phyloP scores from a whole-genome alignment of 2,329 filamentous ascomycete genomes.

The Aspergillus bombycis region DNA sequence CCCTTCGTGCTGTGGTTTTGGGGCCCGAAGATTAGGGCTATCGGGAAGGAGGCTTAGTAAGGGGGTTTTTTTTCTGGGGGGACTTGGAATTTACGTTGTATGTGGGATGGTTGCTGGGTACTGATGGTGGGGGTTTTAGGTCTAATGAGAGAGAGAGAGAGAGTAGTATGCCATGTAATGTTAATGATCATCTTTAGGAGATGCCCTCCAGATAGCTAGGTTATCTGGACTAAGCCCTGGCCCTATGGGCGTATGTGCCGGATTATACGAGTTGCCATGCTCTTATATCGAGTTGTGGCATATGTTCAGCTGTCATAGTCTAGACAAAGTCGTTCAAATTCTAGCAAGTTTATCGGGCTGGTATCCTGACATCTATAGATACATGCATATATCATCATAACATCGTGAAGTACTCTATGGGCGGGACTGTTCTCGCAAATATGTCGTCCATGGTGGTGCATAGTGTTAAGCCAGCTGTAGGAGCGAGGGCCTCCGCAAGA shows the following conservation, averaged over 20 bases:
- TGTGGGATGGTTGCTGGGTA: neutral
- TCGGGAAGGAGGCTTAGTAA: neutral
- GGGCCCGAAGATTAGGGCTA: neutral
- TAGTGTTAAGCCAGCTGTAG: neutral
- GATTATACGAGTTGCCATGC: no score
- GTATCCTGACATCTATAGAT: constrained; percentile 4
- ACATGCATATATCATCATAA: constrained; percentile 5
- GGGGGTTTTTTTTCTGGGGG: neutral
- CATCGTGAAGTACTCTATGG: constrained; percentile 5
- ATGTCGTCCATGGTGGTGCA: neutral
- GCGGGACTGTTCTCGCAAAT: neutral
- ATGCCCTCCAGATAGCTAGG: no score
- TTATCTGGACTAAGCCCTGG: no score
- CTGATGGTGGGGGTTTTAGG: neutral
- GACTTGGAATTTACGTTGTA: neutral
- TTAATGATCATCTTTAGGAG: neutral
- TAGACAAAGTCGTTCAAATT: neutral
- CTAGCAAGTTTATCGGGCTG: neutral
- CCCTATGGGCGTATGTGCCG: no score
- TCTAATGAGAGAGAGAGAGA: no score
- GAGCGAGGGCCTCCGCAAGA: neutral
- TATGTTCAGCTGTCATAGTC: neutral
- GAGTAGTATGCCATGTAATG: neutral
- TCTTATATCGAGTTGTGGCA: no score
- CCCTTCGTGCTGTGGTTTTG: constrained; percentile 1